Evolutionary conservation across 208 protist species (phyloP).

Genomic region (Naegleria fowleri): DNA sequence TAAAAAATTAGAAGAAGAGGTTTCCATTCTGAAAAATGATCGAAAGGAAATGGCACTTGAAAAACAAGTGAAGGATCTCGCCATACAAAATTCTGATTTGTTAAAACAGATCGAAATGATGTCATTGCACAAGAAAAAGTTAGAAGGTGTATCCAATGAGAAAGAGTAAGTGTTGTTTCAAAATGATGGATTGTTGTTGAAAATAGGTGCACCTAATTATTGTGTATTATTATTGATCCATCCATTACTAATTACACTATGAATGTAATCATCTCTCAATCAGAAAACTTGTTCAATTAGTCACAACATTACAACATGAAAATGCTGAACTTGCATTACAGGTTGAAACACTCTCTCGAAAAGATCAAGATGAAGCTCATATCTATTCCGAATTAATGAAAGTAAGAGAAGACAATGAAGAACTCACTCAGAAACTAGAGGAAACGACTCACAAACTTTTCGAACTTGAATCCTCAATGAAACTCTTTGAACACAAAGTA

Average conservation of each 20-base stretch:
- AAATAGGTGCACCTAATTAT: no score
- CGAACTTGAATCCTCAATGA: background rate
- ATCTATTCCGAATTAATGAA: background rate
- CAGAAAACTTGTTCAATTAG: background rate
- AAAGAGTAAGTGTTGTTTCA: background rate
- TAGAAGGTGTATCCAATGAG: background rate
- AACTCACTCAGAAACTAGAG: background rate
- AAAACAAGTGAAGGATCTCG: background rate
- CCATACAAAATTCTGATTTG: background rate
- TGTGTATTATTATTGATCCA: no score
- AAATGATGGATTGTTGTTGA: background rate
- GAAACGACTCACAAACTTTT: background rate
- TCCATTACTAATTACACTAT: no score
- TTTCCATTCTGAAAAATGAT: background rate
- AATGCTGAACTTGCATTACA: background rate
- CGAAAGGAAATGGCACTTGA: background rate
- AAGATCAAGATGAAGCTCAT: background rate
- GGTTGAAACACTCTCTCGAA: background rate
- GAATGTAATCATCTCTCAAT: no score
- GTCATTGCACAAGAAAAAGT: background rate
- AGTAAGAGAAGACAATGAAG: background rate
- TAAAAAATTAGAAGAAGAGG: background rate
- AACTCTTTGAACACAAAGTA: background rate
- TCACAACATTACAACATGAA: background rate
- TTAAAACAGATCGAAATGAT: background rate